Percentiles rank a stretch among this genome's conserved stretches.
phyloP scores from a whole-genome alignment of 2,329 filamentous ascomycete species.

The Microcera coccophila region DNA sequence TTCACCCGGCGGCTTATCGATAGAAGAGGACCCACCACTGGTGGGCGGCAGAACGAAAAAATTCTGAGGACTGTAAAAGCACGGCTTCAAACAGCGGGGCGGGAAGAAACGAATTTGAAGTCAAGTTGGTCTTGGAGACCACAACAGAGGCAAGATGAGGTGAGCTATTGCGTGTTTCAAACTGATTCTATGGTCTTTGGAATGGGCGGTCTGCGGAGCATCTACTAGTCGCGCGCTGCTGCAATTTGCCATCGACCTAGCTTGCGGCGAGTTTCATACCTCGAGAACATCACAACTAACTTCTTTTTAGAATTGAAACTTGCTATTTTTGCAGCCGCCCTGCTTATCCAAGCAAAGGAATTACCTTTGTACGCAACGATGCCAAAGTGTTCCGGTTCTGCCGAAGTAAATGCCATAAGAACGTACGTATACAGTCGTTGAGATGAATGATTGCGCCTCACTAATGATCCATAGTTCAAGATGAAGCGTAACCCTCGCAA shows the following conservation, averaged over 20 bases:
- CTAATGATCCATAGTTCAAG: conserved; percentile 62
- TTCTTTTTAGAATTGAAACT: conserved; percentile 38
- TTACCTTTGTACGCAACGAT: conserved; percentile 50
- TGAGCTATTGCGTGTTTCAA: conserved; percentile 8
- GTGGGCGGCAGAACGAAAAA: conserved; percentile 20
- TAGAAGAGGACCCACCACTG: conserved; percentile 10
- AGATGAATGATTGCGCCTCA: not conserved
- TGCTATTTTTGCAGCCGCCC: conserved; percentile 48
- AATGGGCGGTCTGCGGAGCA: too few species aligned
- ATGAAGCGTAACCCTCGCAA: conserved; percentile 98
- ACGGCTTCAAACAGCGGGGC: conserved; percentile 22
- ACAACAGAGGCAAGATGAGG: conserved; percentile 26
- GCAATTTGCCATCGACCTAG: too few species aligned
- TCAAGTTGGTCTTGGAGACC: conserved; percentile 24
- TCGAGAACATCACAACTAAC: not conserved
- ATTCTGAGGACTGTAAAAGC: conserved; percentile 21
- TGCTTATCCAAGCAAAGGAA: conserved; percentile 54
- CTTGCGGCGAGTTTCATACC: not conserved
- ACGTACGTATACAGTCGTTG: conserved; percentile 37
- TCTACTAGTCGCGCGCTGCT: too few species aligned
- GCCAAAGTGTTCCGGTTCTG: conserved; percentile 57
- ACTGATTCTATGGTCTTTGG: too few species aligned
- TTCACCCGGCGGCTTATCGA: conserved; percentile 26
- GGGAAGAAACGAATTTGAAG: conserved; percentile 21
- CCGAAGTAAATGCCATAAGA: conserved; percentile 57